Evolutionary conservation across 2,329 filamentous ascomycete genomes (phyloP), one percentile per base, ranked within the genome.

Genomic region (Proliferodiscus dingleyae): DNA sequence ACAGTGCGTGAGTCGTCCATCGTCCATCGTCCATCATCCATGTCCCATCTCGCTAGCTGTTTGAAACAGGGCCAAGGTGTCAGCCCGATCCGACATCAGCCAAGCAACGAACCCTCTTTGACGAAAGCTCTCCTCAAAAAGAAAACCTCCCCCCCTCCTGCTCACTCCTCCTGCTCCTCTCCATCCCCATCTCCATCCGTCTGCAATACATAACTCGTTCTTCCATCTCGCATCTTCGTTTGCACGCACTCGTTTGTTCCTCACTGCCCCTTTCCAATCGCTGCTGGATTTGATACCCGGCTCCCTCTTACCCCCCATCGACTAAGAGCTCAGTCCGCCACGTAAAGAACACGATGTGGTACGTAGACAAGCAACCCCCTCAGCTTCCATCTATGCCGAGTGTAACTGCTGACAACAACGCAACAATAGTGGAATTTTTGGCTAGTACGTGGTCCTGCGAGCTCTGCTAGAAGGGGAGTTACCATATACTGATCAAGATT

Each of bases 381-480:
- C 41, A 42, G 42, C 42, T 39, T 8, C 41, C 16, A 5, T 6
- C 11, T 7, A 44, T 18, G 23, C 4, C 24, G 4, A 34, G 15
- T 15, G 26, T 10, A 23, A 11, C 32, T 30, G 32, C 46, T 49
- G 41, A 49, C 46, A 9, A 26, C 19, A 29, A 10, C 21, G 4
- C 26, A 36, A 45, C 38, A n/a, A n/a, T n/a, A 49, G 46, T 49
- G 46, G 46, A 33, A 49, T 49, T 32, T 49, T 49, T 34, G 46
- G 46, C 41, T 49, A 49, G 46, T 49, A 45, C 7, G 45, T 47
- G 10, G 34, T 18, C n/a, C 28, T 37, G 34, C 34, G 19, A 19
- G 10, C 10, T 15, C 23, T 15, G 24, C 18, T 18, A 15, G 22
- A 18, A 26, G 21, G 3, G 8, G 28, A 30, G 37, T 42, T 49